A percentile compares a stretch with the other conserved stretches of the same genome.
These are phyloP conservation scores for Diplodia seriata DNA, from an alignment of 2,329 filamentous ascomycete species.

Conservation along the genomic window DNA sequence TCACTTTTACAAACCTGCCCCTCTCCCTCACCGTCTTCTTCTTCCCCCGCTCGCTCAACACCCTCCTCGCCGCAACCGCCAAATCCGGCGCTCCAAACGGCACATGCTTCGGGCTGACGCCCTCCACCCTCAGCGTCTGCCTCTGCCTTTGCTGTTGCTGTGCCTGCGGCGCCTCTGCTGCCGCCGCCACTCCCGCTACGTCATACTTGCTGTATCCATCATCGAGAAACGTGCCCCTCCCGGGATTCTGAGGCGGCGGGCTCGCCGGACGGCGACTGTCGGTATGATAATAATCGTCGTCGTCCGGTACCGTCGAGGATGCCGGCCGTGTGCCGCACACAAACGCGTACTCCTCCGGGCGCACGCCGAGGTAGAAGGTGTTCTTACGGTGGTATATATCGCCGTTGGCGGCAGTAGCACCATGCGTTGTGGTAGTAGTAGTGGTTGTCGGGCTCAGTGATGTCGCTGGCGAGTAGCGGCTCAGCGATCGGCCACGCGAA, in stretches of 20 bases:
- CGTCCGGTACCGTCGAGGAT: background rate
- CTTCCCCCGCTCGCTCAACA: slow-evolving; percentile 2
- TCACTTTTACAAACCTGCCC: background rate
- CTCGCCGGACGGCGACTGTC: background rate
- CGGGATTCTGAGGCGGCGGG: background rate
- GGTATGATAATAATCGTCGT: background rate
- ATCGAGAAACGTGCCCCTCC: background rate
- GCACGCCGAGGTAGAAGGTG: slow-evolving; percentile 5
- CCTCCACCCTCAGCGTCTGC: slow-evolving; percentile 3
- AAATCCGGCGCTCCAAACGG: slow-evolving; percentile 18
- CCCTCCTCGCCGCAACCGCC: slow-evolving; percentile 21
- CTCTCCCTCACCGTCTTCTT: background rate
- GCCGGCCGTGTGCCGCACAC: slow-evolving; percentile 13
- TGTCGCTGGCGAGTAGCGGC: background rate
- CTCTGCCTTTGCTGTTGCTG: background rate
- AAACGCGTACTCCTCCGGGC: slow-evolving; percentile 25
- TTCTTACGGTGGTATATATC: slow-evolving; percentile 4
- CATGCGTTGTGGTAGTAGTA: background rate
- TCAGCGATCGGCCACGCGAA: background rate
- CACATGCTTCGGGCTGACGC: slow-evolving; percentile 5
- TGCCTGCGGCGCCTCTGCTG: no score
- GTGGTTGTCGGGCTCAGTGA: background rate
- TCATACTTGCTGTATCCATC: slow-evolving; percentile 1
- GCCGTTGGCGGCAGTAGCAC: background rate
- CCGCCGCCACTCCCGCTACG: background rate